Percentiles rank a stretch among this genome's conserved stretches.
These are phyloP conservation scores for Annulohypoxylon bovei DNA, from an alignment of 495 filamentous ascomycete genomes.

Conservation along the genomic window DNA sequence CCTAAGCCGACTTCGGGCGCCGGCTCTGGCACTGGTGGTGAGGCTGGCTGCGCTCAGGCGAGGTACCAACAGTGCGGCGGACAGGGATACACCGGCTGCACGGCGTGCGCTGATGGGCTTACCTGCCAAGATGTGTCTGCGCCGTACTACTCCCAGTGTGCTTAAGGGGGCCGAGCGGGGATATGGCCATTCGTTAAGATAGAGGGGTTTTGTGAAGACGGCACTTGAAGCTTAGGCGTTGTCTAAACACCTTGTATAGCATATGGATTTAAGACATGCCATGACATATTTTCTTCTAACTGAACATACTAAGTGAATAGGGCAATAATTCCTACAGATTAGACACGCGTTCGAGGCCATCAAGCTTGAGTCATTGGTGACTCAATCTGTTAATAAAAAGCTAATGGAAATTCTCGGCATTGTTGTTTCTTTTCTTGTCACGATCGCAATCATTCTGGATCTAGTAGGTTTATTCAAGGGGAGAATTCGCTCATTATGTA, in stretches of 20 bases:
- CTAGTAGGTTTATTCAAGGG: background rate
- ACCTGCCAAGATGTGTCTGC: constrained; percentile 43
- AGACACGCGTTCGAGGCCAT: too few species aligned
- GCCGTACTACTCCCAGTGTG: constrained; percentile 57
- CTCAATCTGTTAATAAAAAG: too few species aligned
- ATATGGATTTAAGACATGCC: background rate
- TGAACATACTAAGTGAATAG: too few species aligned
- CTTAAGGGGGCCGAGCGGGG: constrained; percentile 37
- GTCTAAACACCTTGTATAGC: background rate
- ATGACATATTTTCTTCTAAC: too few species aligned
- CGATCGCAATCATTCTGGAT: too few species aligned
- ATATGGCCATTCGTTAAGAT: background rate
- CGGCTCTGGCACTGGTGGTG: constrained; percentile 2
- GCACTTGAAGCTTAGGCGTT: background rate
- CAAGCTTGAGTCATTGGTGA: too few species aligned
- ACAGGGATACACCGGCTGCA: constrained; percentile 55
- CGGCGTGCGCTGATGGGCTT: constrained; percentile 49
- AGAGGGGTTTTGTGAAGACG: background rate
- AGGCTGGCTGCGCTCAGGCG: constrained; percentile 40
- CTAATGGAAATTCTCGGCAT: background rate
- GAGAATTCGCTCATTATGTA: background rate
- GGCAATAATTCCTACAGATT: too few species aligned
- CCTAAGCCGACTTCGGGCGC: constrained; percentile 29
- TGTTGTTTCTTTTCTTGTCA: too few species aligned
- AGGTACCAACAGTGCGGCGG: constrained; percentile 60